phyloP scores from a whole-genome alignment of 2,329 filamentous ascomycete species.

The Aspergillus sp. region DNA sequence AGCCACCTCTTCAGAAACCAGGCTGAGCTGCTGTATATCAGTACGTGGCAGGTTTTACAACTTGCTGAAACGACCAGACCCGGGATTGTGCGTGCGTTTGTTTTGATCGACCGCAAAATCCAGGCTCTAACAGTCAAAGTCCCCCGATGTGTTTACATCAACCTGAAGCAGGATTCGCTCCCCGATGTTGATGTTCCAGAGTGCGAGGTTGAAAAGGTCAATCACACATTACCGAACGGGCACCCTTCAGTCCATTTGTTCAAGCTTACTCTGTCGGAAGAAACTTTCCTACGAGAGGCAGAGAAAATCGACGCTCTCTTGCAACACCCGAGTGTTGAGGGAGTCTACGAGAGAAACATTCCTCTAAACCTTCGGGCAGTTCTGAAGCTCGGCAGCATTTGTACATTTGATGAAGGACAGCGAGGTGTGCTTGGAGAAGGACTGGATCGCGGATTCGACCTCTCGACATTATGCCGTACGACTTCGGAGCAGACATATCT shows the following conservation, averaged over 20 bases:
- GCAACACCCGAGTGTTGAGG: conserved; percentile 91
- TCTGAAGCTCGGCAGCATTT: conserved; percentile 83
- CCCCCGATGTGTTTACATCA: conserved; percentile 84
- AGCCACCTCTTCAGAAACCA: conserved; percentile 84
- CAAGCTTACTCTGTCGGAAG: conserved; percentile 86
- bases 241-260: conserved; percentile 93
- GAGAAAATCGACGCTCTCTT: conserved; percentile 81
- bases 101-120: conserved; percentile 90
- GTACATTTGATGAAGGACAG: conserved; percentile 89
- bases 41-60: conserved; percentile 93
- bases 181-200: conserved; percentile 84
- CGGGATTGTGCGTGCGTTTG: conserved; percentile 82
- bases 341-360: conserved; percentile 93
- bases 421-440: conserved; percentile 89
- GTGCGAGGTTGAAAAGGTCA: conserved; percentile 89
- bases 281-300: conserved; percentile 79
- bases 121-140: conserved; percentile 87
- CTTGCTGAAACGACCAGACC: conserved; percentile 78
- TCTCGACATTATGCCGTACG: conserved; percentile 69
- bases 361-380: conserved; percentile 84
- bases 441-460: conserved; percentile 88
- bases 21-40: conserved; percentile 84
- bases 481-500: conserved; percentile 74
- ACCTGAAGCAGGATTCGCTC: conserved; percentile 81
- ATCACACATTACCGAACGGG: conserved; percentile 88